Conservation (phyloP, 495 filamentous ascomycete species). For the Pyronema domesticum region DNA sequence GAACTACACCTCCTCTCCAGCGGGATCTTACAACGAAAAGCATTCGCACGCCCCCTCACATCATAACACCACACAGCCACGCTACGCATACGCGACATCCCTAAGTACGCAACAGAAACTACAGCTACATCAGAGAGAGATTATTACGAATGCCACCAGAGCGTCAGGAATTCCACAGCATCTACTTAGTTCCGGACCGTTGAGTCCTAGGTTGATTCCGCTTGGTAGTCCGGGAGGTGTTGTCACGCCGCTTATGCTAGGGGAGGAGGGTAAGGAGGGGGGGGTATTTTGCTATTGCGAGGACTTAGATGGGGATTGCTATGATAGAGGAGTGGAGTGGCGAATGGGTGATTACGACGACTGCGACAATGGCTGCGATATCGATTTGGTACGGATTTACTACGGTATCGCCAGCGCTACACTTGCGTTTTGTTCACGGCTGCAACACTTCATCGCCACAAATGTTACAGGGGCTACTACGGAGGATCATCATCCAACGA, state of each 20-base stretch:
- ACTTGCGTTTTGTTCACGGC: neutral
- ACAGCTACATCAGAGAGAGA: slow-evolving; percentile 43
- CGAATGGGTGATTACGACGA: neutral
- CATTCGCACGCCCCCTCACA: neutral
- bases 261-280: slow-evolving; percentile 33
- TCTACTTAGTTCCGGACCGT: slow-evolving; percentile 30
- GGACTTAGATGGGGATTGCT: slow-evolving; percentile 10
- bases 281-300: slow-evolving; percentile 33
- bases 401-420: neutral
- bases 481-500: no score
- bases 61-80: slow-evolving; percentile 23
- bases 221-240: slow-evolving; percentile 59
- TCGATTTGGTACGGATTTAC: neutral
- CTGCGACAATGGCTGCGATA: neutral
- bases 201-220: slow-evolving; percentile 47
- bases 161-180: slow-evolving; percentile 29
- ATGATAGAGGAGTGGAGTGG: neutral
- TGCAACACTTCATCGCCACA: neutral
- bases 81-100: slow-evolving; percentile 14
- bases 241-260: slow-evolving; percentile 54
- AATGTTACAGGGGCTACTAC: no score
- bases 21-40: neutral
- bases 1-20: neutral
- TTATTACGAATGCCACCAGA: slow-evolving; percentile 36
- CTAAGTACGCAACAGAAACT: slow-evolving; percentile 27